A percentile compares a stretch with the other conserved stretches of the same genome.
phyloP scores from a whole-genome alignment of 176 grass and related monocot genomes.

The Triticum monococcum region DNA sequence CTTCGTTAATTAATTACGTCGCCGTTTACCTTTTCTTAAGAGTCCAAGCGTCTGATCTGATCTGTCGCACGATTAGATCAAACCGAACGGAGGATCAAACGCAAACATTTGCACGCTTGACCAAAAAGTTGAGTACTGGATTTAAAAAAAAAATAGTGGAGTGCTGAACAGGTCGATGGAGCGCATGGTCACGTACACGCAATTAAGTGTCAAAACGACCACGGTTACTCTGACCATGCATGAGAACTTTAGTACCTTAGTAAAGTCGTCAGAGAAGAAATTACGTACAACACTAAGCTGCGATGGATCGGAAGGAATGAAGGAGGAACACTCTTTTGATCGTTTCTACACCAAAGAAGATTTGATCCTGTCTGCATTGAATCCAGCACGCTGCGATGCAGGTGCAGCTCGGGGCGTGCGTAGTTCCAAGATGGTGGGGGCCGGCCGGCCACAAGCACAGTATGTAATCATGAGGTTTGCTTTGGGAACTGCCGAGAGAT shows the following conservation, averaged over 20 bases:
- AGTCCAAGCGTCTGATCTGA: neutral
- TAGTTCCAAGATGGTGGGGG: neutral
- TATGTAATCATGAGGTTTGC: conserved; percentile 2
- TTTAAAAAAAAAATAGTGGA: too few species aligned
- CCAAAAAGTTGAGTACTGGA: neutral
- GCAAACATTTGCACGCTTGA: neutral
- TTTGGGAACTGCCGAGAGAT: neutral
- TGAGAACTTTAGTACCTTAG: too few species aligned
- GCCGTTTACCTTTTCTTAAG: neutral
- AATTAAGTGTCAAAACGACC: neutral
- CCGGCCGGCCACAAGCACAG: neutral
- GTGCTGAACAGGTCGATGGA: too few species aligned
- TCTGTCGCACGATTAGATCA: neutral
- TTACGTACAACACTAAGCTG: neutral
- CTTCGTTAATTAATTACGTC: too few species aligned
- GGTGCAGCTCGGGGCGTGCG: neutral
- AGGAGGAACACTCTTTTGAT: neutral
- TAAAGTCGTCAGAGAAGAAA: neutral
- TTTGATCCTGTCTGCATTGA: neutral
- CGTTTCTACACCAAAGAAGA: too few species aligned
- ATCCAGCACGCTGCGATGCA: neutral
- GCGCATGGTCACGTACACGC: neutral
- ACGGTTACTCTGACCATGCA: neutral
- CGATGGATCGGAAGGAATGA: neutral
- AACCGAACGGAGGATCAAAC: neutral